Base-by-base conservation (phyloP, 2,329 filamentous ascomycete species). In the Arthrinium puccinioides region DNA sequence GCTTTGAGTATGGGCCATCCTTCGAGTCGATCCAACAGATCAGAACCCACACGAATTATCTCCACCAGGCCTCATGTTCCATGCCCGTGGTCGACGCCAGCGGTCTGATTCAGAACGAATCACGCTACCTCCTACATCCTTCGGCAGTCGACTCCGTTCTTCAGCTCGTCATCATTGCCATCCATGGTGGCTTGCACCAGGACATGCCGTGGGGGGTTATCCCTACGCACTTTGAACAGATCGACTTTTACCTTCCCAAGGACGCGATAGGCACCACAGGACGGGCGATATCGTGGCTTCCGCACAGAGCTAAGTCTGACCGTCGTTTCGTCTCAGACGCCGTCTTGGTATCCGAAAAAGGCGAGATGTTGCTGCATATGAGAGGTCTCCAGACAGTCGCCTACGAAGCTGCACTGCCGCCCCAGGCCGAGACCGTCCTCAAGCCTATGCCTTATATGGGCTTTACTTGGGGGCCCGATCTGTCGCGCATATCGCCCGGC, bases 101-200 rank as follows among this genome's bases (percentile, higher is more conserved):
- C n/a, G 40, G 37, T 6, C 10, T 32, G 8, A 46, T 45, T 13
- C 31, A 27, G 18, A 21, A 41, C 18, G 55, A 60, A 37, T 52
- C 50, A 9, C 46, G 51, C 1, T 47, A 59, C 21, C 44, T 53
- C 16, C 42, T 61, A 18, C 59, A 63, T 31, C 59, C 60, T 0
- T 46, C 49, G 5, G 56, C 56, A 33, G 45, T 62, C 18, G 58
- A 63, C 36, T 42, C 42, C 21, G 44, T 44, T 26, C 33, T 54
- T 4, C 52, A 54, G 18, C 25, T 48, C 9, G 37, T 47, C 14
- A 46, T 53, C 32, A 31, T 40, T 21, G 37, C 44, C 21, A 21
- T 45, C 23, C 43, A 49, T 18, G 24, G 37, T 5, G 44, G 48
- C 11, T 38, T 37, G 21, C 39, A 44, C 26, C 47, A 38, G 33